A percentile compares a stretch with the other conserved stretches of the same genome.
These are phyloP conservation scores for Penicillium brevicompactum DNA, from an alignment of 2,329 filamentous ascomycete species.

Conservation along the genomic window DNA sequence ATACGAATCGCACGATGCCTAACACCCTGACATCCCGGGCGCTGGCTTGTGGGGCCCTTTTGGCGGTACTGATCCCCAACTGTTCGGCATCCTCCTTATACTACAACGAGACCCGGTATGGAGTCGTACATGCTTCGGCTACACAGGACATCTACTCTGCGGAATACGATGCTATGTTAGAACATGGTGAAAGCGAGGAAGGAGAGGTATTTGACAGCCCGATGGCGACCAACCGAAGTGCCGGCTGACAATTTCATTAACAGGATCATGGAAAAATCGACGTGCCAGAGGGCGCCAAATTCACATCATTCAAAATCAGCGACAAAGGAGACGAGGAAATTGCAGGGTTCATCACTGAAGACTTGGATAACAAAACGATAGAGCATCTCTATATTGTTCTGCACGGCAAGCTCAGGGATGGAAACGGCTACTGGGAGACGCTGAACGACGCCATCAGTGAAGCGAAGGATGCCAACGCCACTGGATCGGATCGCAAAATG, in stretches of 20 bases:
- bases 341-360: slow-evolving; percentile 13
- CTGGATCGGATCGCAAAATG: slow-evolving; percentile 15
- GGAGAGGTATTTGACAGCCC: not conserved
- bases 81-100: too few relatives aligned
- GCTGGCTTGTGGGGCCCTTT: too few relatives aligned
- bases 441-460: slow-evolving; percentile 11
- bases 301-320: slow-evolving; percentile 13
- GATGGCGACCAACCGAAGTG: not conserved
- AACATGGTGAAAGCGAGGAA: too few relatives aligned
- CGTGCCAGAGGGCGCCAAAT: slow-evolving; percentile 12
- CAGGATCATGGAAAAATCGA: slow-evolving; percentile 13
- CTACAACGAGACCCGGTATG: too few relatives aligned
- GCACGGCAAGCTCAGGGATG: slow-evolving; percentile 15
- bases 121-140: too few relatives aligned
- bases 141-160: too few relatives aligned
- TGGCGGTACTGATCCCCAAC: too few relatives aligned
- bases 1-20: slow-evolving; percentile 9
- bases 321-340: slow-evolving; percentile 13
- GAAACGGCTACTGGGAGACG: slow-evolving; percentile 18
- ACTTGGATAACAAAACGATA: slow-evolving; percentile 3
- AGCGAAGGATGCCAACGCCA: slow-evolving; percentile 9
- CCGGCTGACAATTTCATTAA: slow-evolving; percentile 1
- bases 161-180: too few relatives aligned
- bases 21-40: not conserved
- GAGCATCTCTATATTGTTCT: slow-evolving; percentile 18